Evolutionary conservation across 1,284 basidiomycete species (phyloP).

Genomic region (Sanghuangporus baumii): DNA sequence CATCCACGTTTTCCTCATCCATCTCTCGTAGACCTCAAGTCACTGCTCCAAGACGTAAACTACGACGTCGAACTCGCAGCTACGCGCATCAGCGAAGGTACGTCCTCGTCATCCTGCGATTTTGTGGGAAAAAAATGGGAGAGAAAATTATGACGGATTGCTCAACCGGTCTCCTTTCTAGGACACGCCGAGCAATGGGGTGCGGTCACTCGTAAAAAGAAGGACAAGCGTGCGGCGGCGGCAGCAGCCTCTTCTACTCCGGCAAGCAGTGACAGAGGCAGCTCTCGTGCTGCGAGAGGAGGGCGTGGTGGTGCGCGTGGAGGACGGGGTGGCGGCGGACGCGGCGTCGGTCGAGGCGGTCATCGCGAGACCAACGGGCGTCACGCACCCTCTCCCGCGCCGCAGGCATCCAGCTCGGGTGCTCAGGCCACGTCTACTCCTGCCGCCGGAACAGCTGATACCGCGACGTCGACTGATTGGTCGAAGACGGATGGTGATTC

Average conservation of each 20-base stretch:
- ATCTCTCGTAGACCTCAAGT: constrained; percentile 58
- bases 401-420: constrained; percentile 20
- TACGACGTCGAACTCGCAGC: constrained; percentile 76
- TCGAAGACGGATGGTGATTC: constrained; percentile 16
- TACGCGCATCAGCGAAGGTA: constrained; percentile 77
- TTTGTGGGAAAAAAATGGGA: background rate
- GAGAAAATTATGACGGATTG: constrained; percentile 15
- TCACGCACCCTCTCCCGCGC: constrained; percentile 20
- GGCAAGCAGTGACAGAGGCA: constrained; percentile 40
- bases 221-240: constrained; percentile 62
- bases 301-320: constrained; percentile 60
- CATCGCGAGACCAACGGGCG: constrained; percentile 50
- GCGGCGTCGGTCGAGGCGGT: constrained; percentile 47
- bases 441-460: constrained; percentile 1
- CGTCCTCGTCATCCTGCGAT: constrained; percentile 1
- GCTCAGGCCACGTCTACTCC: constrained; percentile 20
- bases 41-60: constrained; percentile 63
- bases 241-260: constrained; percentile 23
- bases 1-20: constrained; percentile 16
- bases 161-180: constrained; percentile 27
- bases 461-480: constrained; percentile 15
- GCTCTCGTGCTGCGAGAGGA: constrained; percentile 58
- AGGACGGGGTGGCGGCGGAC: constrained; percentile 45
- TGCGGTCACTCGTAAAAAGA: constrained; percentile 84
- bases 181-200: constrained; percentile 83